A percentile compares a stretch with the other conserved stretches of the same genome.
Evolutionary conservation across 129 eudicot species (phyloP).

Genomic region (Apium graveolens): DNA sequence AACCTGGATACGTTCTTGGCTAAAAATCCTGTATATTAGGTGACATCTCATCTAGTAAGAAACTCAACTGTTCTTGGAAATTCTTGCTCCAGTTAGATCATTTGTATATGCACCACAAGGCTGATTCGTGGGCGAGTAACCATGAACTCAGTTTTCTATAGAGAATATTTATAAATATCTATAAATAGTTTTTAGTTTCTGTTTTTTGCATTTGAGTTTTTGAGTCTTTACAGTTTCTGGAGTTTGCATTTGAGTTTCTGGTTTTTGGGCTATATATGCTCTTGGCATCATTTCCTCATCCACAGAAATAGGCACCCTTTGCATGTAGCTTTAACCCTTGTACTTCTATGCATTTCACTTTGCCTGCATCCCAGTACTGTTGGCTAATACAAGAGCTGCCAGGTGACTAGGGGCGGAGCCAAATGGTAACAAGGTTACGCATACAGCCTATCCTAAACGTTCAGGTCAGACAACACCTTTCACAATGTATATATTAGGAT

Average conservation of each 20-base stretch:
- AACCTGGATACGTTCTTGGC: not conserved
- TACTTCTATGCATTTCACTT: not conserved
- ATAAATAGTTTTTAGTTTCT: not conserved
- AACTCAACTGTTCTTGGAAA: not conserved
- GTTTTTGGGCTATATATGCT: not conserved
- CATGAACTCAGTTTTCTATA: not conserved
- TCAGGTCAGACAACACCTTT: too few relatives aligned
- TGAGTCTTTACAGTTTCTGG: not conserved
- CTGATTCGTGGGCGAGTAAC: not conserved
- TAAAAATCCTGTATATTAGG: not conserved
- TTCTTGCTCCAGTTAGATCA: not conserved
- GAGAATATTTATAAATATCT: not conserved
- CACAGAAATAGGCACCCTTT: not conserved
- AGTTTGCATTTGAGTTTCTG: not conserved
- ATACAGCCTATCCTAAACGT: too few relatives aligned
- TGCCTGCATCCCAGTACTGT: not conserved
- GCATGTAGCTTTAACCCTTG: not conserved
- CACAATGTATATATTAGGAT: too few relatives aligned
- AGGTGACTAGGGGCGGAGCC: not conserved
- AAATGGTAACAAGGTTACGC: too few relatives aligned
- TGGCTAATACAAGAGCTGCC: not conserved
- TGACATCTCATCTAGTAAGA: not conserved
- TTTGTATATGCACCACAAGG: conserved; percentile 3
- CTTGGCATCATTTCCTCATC: not conserved
- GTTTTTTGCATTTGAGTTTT: not conserved